Percentiles rank a stretch among this genome's conserved stretches.
Evolutionary conservation across 345 rosid species (phyloP).

Genomic region (Gossypium bickii): DNA sequence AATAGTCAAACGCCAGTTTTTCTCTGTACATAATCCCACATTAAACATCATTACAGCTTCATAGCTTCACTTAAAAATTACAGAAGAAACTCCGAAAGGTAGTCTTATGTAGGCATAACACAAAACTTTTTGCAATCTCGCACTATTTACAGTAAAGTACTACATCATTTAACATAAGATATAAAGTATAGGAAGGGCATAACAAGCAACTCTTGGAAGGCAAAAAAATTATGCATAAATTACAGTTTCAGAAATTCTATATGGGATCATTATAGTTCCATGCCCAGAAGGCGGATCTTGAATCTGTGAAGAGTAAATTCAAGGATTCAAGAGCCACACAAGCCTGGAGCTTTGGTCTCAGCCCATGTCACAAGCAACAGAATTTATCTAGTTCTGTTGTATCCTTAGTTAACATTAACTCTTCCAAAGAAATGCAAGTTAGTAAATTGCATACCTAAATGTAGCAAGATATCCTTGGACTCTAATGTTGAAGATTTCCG

Average conservation of each 20-base stretch:
- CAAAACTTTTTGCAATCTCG: neutral
- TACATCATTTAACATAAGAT: neutral
- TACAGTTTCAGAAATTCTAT: neutral
- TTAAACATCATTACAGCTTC: slow-evolving; percentile 18
- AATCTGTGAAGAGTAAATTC: neutral
- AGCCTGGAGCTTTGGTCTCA: neutral
- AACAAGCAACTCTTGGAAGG: neutral
- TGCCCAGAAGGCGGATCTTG: neutral
- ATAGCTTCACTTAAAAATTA: neutral
- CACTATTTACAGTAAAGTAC: neutral
- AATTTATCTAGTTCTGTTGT: slow-evolving; percentile 3
- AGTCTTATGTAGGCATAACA: neutral
- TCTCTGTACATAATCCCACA: slow-evolving; percentile 51
- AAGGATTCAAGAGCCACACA: neutral
- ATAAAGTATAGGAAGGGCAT: neutral
- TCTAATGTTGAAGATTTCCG: slow-evolving; percentile 86
- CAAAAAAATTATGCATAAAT: neutral
- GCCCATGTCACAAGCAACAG: neutral
- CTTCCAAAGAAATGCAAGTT: slow-evolving; percentile 9
- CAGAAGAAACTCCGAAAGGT: neutral
- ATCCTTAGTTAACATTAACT: slow-evolving; percentile 8
- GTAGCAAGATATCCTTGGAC: slow-evolving; percentile 85
- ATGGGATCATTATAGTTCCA: neutral
- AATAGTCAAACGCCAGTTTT: slow-evolving; percentile 71
- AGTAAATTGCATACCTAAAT: slow-evolving; percentile 65